Percentiles rank a stretch among this genome's conserved stretches.
phyloP scores from a whole-genome alignment of 1,284 basidiomycete genomes.

The Bondarzewia mesenterica region DNA sequence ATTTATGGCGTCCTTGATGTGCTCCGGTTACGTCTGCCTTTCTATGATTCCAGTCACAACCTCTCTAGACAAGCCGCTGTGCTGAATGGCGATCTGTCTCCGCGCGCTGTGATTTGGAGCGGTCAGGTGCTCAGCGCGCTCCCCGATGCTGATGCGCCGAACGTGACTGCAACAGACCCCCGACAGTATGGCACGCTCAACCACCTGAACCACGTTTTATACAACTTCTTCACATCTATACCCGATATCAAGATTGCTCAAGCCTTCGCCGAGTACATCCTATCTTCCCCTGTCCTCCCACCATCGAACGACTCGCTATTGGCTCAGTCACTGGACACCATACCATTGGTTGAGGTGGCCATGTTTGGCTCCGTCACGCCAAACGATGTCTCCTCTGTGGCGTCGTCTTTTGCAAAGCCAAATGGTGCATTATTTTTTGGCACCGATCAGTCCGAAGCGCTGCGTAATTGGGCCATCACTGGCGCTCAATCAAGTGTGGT shows the following conservation, averaged over 20 bases:
- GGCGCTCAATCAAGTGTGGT: slow-evolving; percentile 28
- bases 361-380: slow-evolving; percentile 47
- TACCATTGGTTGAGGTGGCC: slow-evolving; percentile 53
- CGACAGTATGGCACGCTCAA: slow-evolving; percentile 46
- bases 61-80: slow-evolving; percentile 41
- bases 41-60: slow-evolving; percentile 33
- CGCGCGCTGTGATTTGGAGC: slow-evolving; percentile 41
- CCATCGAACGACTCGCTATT: slow-evolving; percentile 34
- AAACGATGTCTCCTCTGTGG: slow-evolving; percentile 35
- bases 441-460: slow-evolving; percentile 33
- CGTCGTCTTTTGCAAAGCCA: slow-evolving; percentile 47
- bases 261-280: slow-evolving; percentile 40
- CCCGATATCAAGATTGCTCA: slow-evolving; percentile 35
- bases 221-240: slow-evolving; percentile 50
- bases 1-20: slow-evolving; percentile 57
- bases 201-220: slow-evolving; percentile 47
- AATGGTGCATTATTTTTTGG: slow-evolving; percentile 51
- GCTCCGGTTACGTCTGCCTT: slow-evolving; percentile 47
- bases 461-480: slow-evolving; percentile 49
- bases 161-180: slow-evolving; percentile 28
- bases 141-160: slow-evolving; percentile 24
- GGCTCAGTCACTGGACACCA: slow-evolving; percentile 29
- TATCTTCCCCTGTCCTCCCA: slow-evolving; percentile 31
- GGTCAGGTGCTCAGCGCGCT: slow-evolving; percentile 42
- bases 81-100: slow-evolving; percentile 32